Evolutionary conservation across 495 filamentous ascomycete genomes (phyloP), one percentile per base, ranked within the genome.

Genomic region (Neurospora sp.): DNA sequence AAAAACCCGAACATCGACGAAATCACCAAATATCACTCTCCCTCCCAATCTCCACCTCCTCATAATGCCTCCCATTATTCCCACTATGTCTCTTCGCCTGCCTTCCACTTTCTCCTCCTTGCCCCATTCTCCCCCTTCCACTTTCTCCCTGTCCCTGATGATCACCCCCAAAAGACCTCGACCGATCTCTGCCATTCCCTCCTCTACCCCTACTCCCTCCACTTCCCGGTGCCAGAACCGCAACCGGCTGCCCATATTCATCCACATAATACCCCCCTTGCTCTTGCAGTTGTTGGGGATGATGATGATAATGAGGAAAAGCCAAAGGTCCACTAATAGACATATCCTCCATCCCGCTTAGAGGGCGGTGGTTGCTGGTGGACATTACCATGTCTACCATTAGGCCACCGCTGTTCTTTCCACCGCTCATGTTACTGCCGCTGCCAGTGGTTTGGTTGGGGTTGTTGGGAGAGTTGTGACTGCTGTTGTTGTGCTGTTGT

Each of bases 11-110:
- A n/a, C n/a, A n/a, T n/a, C n/a, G n/a, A n/a, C n/a, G n/a, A n/a
- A n/a, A n/a, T n/a, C 44, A 78, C 78, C 78, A 80, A 23, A 80
- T 80, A 72, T 80, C 78, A 38, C 46, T 75, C 37, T 73, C 75
- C 71, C 72, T 72, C 70, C 77, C 77, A 71, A 80, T 70, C 72
- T 80, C 78, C 62, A 78, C 70, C 74, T 80, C 77, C 11, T 74
- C 72, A 73, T 80, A 78, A 41, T 76, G 72, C 54, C 72, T 66
- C 31, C 54, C 54, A 27, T 66, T 66, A 66, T 66, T 66, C 14
- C 54, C 54, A 66, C 54, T 66, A 18, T 66, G 23, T 37, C 54
- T 35, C 14, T 66, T 66, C 31, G 9, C 54, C 54, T 6, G 54
- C 31, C 75, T 72, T 35, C 74, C 72, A 27, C 70, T 14, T 38